Percentiles rank a stretch among this genome's conserved stretches.
Evolutionary conservation across 208 protist species (phyloP).

Genomic region (Trypanosoma platydactyli): DNA sequence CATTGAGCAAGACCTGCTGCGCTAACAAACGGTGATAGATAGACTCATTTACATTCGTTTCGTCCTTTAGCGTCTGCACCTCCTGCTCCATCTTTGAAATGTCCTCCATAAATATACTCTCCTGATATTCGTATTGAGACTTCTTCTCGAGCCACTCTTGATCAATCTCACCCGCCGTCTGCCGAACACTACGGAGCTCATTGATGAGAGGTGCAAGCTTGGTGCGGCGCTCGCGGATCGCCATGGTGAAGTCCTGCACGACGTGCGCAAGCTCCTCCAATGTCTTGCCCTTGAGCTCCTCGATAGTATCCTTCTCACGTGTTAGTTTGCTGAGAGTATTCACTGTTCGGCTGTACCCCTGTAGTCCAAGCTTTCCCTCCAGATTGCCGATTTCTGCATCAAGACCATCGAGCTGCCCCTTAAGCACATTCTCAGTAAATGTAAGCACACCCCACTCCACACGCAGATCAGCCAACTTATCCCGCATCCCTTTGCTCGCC

Average conservation of each 20-base stretch:
- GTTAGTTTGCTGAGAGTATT: conserved; percentile 81
- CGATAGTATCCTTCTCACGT: conserved; percentile 79
- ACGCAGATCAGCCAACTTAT: conserved; percentile 74
- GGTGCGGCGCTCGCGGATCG: conserved; percentile 82
- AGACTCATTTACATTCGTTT: conserved; percentile 71
- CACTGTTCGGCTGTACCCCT: conserved; percentile 83
- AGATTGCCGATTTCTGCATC: conserved; percentile 73
- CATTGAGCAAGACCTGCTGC: conserved; percentile 54
- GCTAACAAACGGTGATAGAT: conserved; percentile 82
- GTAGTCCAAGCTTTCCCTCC: conserved; percentile 83
- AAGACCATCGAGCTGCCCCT: conserved; percentile 69
- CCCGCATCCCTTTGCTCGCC: conserved; percentile 80
- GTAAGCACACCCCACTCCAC: conserved; percentile 86
- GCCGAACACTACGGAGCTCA: conserved; percentile 81
- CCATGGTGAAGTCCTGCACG: conserved; percentile 84
- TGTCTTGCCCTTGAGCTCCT: conserved; percentile 89
- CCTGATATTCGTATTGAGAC: conserved; percentile 86
- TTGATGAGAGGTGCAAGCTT: conserved; percentile 88
- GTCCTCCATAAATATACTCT: conserved; percentile 80
- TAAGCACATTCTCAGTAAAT: conserved; percentile 80
- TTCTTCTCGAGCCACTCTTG: conserved; percentile 85
- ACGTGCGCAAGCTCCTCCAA: conserved; percentile 89
- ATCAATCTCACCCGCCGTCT: conserved; percentile 83
- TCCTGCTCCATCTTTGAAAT: conserved; percentile 84
- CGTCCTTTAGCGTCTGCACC: conserved; percentile 73